phyloP scores from a whole-genome alignment of 2,329 filamentous ascomycete genomes.

The Capronia coronata region DNA sequence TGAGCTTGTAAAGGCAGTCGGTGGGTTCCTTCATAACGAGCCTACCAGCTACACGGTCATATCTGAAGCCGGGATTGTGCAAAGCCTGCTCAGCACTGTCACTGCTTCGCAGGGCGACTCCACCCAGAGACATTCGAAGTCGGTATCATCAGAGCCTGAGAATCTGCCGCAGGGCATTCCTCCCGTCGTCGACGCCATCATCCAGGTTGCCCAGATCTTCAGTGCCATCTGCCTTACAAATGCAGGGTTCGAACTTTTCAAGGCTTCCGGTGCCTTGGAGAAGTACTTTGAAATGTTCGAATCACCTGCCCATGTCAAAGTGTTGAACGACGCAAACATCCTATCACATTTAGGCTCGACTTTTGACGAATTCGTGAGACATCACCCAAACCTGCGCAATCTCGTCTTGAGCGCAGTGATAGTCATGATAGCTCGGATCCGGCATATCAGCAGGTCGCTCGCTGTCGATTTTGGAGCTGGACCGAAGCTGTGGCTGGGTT shows the following conservation, averaged over 20 bases:
- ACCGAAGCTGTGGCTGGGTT: slow-evolving; percentile 64
- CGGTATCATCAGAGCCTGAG: slow-evolving; percentile 31
- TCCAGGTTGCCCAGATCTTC: slow-evolving; percentile 76
- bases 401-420: slow-evolving; percentile 79
- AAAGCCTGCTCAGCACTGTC: slow-evolving; percentile 74
- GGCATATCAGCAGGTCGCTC: slow-evolving; percentile 64
- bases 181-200: slow-evolving; percentile 81
- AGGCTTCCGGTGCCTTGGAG: slow-evolving; percentile 71
- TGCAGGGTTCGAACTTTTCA: slow-evolving; percentile 78
- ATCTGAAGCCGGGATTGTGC: slow-evolving; percentile 84
- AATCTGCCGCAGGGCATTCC: slow-evolving; percentile 64
- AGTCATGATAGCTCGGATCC: slow-evolving; percentile 79
- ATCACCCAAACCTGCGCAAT: slow-evolving; percentile 77
- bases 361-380: slow-evolving; percentile 90
- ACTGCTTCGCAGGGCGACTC: slow-evolving; percentile 32
- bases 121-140: slow-evolving; percentile 33
- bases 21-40: slow-evolving; percentile 97
- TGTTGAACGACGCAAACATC: slow-evolving; percentile 70
- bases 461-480: slow-evolving; percentile 66
- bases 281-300: slow-evolving; percentile 96
- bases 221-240: slow-evolving; percentile 92
- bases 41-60: slow-evolving; percentile 96
- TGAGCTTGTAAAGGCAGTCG: slow-evolving; percentile 82
- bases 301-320: slow-evolving; percentile 79
- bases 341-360: slow-evolving; percentile 68